phyloP scores from a whole-genome alignment of 176 grass and related monocot species.

The Raddia guianensis region DNA sequence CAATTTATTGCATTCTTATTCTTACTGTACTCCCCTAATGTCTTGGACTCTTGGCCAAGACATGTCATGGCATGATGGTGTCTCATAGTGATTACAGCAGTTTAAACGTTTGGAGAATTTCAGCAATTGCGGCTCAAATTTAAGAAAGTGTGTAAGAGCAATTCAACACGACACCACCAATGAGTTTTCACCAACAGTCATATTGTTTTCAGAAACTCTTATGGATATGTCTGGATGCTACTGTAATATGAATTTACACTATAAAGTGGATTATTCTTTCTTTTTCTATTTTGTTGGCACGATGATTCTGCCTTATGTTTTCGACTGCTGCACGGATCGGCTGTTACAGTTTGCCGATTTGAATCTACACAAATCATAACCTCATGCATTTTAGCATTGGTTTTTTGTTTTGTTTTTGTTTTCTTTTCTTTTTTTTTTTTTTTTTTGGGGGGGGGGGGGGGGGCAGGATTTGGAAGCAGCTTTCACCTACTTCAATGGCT shows the following conservation, averaged over 20 bases:
- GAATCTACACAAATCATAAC: too few species aligned
- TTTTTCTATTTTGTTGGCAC: not conserved
- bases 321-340: not conserved
- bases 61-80: not conserved
- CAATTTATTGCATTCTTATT: constrained; percentile 5
- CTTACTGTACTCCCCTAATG: not conserved
- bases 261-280: not conserved
- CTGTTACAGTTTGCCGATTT: constrained; percentile 3
- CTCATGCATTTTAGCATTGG: too few species aligned
- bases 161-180: too few species aligned
- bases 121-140: too few species aligned
- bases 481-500: too few species aligned
- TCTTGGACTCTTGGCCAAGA: not conserved
- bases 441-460: too few species aligned
- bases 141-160: too few species aligned
- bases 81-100: not conserved
- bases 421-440: too few species aligned
- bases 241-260: not conserved
- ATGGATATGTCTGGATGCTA: not conserved
- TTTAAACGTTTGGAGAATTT: constrained; percentile 1
- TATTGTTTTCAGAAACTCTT: too few species aligned
- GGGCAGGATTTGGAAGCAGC: too few species aligned
- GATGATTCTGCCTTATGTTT: not conserved
- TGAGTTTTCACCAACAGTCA: too few species aligned
- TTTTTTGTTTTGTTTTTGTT: too few species aligned